A percentile compares a stretch with the other conserved stretches of the same genome.
phyloP scores from a whole-genome alignment of 2,329 filamentous ascomycete species.

The Penicillium sp. region DNA sequence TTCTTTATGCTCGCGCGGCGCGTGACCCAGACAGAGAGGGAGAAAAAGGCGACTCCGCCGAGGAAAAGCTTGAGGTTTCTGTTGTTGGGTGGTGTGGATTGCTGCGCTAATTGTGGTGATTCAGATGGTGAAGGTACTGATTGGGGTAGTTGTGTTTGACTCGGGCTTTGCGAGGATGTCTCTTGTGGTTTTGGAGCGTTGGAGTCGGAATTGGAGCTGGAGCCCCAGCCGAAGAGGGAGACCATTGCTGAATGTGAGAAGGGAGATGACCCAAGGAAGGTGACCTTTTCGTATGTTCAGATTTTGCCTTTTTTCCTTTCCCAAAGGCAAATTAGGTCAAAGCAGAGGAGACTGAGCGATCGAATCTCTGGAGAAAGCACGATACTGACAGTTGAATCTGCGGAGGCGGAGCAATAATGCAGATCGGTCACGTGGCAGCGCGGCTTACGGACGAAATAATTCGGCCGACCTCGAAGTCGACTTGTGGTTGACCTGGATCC shows the following conservation, averaged over 20 bases:
- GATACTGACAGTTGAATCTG: slow-evolving; percentile 3
- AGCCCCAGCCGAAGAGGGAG: slow-evolving; percentile 27
- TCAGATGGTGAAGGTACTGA: slow-evolving; percentile 7
- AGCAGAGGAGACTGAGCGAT: neutral
- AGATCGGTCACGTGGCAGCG: slow-evolving; percentile 8
- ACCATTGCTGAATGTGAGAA: slow-evolving; percentile 19
- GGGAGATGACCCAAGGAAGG: neutral
- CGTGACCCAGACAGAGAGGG: slow-evolving; percentile 69
- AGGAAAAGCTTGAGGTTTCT: slow-evolving; percentile 59
- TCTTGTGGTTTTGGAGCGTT: slow-evolving; percentile 3
- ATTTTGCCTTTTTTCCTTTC: neutral
- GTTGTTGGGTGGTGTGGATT: slow-evolving; percentile 13
- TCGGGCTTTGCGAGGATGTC: neutral
- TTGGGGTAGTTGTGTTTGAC: neutral
- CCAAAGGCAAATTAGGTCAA: neutral
- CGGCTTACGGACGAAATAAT: neutral
- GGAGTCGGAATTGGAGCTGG: slow-evolving; percentile 16
- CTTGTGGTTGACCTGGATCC: neutral
- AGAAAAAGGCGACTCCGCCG: slow-evolving; percentile 73
- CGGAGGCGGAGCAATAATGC: slow-evolving; percentile 13
- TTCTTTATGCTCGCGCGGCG: slow-evolving; percentile 69
- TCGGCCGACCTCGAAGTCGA: neutral
- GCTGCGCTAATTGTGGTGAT: slow-evolving; percentile 14
- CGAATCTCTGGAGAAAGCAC: neutral
- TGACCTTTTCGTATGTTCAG: neutral